Base-by-base conservation (phyloP, 495 filamentous ascomycete genomes). In the Podospora pseudopauciseta region DNA sequence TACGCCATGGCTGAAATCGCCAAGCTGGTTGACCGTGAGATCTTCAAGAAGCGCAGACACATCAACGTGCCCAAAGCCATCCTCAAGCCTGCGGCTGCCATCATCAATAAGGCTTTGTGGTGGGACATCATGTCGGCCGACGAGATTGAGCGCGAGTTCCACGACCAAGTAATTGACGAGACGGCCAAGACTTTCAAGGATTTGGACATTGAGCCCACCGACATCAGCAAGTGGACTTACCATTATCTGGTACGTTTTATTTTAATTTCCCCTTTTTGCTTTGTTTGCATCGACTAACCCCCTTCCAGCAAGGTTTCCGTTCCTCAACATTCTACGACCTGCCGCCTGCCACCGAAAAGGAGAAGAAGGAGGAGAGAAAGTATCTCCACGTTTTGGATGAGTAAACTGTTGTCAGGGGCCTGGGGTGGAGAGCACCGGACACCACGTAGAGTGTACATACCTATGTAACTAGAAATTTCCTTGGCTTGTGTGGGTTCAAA, bases 161-260 rank as follows among this genome's bases (percentile, higher is more conserved):
- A 96, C 71, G 91, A 98, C 79, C 96, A 98, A 79, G 84, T 87
- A 72, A 95, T 99, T 74, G 95, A 99, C 82, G 85, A 86, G 59
- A 88, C 82, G 3, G 94, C 95, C 61, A 98, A 97, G 86, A 97
- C 96, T 5, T 96, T 98, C 86, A 90, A 90, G 80, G 93, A 98
- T 77, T 83, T 99, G 57, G 92, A 87, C 63, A 96, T 99, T 73
- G 88, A 91, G 80, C 90, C 94, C 20, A 89, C 85, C 56, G 92
- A 97, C 63, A 83, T 98, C 70, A 88, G 84, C 78, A 86, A 89
- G 76, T 86, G 90, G 73, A 95, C 92, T 63, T 97, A 91, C 80
- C 90, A 95, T 75, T 99, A 99, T 80, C 77, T 97, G 87, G 94
- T 96, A 85, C 79, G 92, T 34, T 56, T 34, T 56, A 15, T 5